phyloP scores from a whole-genome alignment of 768 basidiomycete genomes.

The Naematelia aurantialba region DNA sequence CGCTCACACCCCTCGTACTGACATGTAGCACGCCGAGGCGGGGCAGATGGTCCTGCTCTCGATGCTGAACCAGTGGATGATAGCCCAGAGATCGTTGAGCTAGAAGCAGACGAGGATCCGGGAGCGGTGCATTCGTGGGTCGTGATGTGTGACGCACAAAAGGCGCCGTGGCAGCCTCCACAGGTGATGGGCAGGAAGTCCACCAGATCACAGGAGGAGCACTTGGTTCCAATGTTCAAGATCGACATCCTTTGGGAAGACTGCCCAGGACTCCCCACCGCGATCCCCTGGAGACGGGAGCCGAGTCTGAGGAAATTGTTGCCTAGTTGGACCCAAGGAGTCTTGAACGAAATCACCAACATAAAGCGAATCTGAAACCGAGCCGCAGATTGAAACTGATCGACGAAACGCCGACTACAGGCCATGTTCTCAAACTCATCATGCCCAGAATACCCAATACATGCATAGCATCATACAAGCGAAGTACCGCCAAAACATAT shows the following conservation, averaged over 20 bases:
- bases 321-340: too few species aligned
- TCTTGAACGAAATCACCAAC: too few species aligned
- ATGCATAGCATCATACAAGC: neutral
- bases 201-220: slow-evolving; percentile 22
- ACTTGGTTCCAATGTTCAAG: slow-evolving; percentile 19
- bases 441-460: too few species aligned
- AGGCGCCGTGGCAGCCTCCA: slow-evolving; percentile 17
- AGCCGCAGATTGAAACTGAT: too few species aligned
- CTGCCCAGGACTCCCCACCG: too few species aligned
- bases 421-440: too few species aligned
- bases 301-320: too few species aligned
- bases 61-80: slow-evolving; percentile 7
- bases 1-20: slow-evolving; percentile 20
- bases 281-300: too few species aligned
- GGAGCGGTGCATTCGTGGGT: slow-evolving; percentile 17
- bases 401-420: too few species aligned
- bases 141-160: slow-evolving; percentile 28
- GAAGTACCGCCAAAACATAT: neutral
- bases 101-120: neutral
- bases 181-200: slow-evolving; percentile 42
- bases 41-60: slow-evolving; percentile 6
- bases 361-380: too few species aligned
- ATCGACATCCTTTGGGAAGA: neutral
- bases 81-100: neutral
- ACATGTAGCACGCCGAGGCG: slow-evolving; percentile 14